A percentile compares a stretch with the other conserved stretches of the same genome.
phyloP scores from a whole-genome alignment of 192 early-diverging fungal genomes.

The Backusella tarrabulga region DNA sequence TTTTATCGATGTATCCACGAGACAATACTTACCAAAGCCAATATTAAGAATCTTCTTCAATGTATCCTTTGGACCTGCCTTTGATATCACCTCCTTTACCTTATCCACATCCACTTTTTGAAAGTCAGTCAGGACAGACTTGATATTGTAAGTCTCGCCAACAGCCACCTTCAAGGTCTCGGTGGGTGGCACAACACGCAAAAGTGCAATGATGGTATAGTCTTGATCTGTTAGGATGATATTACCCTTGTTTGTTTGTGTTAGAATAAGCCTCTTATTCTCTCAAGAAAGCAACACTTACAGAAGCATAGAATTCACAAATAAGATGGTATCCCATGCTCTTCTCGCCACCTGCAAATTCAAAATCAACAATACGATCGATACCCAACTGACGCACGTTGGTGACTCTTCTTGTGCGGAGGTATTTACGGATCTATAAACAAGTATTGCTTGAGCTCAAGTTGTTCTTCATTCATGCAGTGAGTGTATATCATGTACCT shows the following conservation, averaged over 20 bases:
- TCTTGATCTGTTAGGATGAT: slow-evolving; percentile 91
- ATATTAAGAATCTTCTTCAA: slow-evolving; percentile 67
- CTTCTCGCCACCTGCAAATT: slow-evolving; percentile 76
- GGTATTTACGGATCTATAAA: slow-evolving; percentile 81
- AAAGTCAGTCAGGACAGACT: slow-evolving; percentile 51
- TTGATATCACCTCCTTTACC: slow-evolving; percentile 49
- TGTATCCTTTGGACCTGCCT: slow-evolving; percentile 61
- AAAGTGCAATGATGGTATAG: slow-evolving; percentile 78
- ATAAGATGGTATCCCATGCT: slow-evolving; percentile 63
- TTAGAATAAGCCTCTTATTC: neutral
- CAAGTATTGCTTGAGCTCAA: neutral
- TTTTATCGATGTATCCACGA: neutral
- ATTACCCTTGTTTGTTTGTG: slow-evolving; percentile 69
- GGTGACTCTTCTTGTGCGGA: slow-evolving; percentile 78
- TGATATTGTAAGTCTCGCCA: slow-evolving; percentile 76
- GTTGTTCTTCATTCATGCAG: neutral
- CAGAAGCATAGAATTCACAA: slow-evolving; percentile 76
- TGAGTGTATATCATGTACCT: slow-evolving; percentile 43
- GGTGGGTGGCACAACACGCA: slow-evolving; percentile 85
- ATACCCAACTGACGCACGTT: slow-evolving; percentile 80
- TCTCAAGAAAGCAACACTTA: slow-evolving; percentile 27
- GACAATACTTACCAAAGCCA: slow-evolving; percentile 42
- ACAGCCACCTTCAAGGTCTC: slow-evolving; percentile 78
- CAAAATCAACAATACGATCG: slow-evolving; percentile 92
- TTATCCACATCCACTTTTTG: slow-evolving; percentile 51